Percentiles rank a stretch among this genome's conserved stretches.
These are phyloP conservation scores for Xylariaceae sp. DNA, from an alignment of 2,329 filamentous ascomycete species.

Conservation along the genomic window DNA sequence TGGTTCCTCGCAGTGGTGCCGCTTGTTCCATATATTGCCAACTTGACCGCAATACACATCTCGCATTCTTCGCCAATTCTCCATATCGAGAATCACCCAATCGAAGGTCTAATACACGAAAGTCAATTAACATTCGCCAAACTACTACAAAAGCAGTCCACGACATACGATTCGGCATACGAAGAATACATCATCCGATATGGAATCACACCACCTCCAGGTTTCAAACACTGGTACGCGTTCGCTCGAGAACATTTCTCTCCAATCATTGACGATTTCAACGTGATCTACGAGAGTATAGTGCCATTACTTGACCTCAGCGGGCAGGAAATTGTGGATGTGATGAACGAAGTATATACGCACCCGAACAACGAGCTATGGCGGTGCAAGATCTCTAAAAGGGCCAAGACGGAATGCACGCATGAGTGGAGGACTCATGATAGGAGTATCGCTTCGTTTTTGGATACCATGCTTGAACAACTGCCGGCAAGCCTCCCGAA, in stretches of 20 bases:
- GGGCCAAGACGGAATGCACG: slow-evolving; percentile 29
- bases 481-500: slow-evolving; percentile 31
- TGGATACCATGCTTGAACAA: slow-evolving; percentile 30
- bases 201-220: slow-evolving; percentile 38
- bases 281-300: slow-evolving; percentile 38
- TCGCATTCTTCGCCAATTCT: slow-evolving; percentile 11
- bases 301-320: slow-evolving; percentile 39
- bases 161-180: slow-evolving; percentile 31
- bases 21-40: slow-evolving; percentile 29
- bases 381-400: slow-evolving; percentile 30
- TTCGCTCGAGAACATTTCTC: slow-evolving; percentile 39
- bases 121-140: slow-evolving; percentile 30
- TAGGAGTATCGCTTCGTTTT: slow-evolving; percentile 29
- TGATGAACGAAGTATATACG: slow-evolving; percentile 26
- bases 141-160: slow-evolving; percentile 36
- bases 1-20: slow-evolving; percentile 32
- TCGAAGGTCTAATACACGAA: slow-evolving; percentile 30
- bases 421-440: slow-evolving; percentile 33
- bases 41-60: slow-evolving; percentile 22
- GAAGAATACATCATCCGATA: slow-evolving; percentile 44
- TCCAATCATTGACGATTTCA: slow-evolving; percentile 48
- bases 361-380: slow-evolving; percentile 33
- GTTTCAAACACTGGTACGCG: slow-evolving; percentile 44
- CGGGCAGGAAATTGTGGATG: slow-evolving; percentile 29
- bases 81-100: slow-evolving; percentile 30